Conservation (phyloP, 257 asterid genomes). For the Eustoma russellianum region DNA sequence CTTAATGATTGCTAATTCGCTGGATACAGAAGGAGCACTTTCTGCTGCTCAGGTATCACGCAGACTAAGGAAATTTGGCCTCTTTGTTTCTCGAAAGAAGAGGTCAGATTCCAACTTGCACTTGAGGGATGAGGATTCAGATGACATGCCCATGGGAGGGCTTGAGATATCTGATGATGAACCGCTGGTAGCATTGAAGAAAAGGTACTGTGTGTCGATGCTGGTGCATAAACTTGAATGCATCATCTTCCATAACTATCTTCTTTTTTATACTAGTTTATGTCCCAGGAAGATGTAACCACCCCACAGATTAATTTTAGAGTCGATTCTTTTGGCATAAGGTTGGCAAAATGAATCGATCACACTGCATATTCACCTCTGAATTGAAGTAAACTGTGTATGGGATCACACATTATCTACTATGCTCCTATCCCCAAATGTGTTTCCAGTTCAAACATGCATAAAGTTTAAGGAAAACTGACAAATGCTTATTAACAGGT, state of each 20-base stretch:
- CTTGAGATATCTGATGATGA: constrained; percentile 58
- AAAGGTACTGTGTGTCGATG: constrained; percentile 36
- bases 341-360: no score
- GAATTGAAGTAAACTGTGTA: no score
- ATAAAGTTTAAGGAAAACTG: no score
- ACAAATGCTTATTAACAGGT: no score
- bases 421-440: no score
- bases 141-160: constrained; percentile 30
- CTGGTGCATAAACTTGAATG: background rate
- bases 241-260: background rate
- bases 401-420: no score
- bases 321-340: no score
- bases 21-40: constrained; percentile 55
- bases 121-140: constrained; percentile 42
- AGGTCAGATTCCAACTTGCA: constrained; percentile 31
- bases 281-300: no score
- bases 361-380: background rate
- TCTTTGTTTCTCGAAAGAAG: constrained; percentile 44
- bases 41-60: constrained; percentile 64
- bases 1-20: constrained; percentile 76
- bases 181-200: constrained; percentile 43
- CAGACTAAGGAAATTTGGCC: constrained; percentile 90
- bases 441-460: no score
- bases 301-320: no score
- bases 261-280: background rate